phyloP scores from a whole-genome alignment of 495 filamentous ascomycete genomes.

The Penicillium pancosmium region DNA sequence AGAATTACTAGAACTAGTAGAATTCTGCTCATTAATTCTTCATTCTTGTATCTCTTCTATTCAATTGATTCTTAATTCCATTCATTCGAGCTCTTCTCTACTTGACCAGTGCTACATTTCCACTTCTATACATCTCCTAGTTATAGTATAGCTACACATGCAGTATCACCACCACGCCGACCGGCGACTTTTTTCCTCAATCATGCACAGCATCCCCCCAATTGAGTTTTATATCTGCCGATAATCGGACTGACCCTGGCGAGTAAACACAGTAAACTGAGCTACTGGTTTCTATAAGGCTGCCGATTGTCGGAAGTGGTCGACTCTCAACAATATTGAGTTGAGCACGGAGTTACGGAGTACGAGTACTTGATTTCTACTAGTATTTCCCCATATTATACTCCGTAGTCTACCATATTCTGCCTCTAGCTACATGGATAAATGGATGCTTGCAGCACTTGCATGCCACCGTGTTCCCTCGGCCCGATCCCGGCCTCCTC shows the following conservation, averaged over 20 bases:
- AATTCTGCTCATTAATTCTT: not conserved
- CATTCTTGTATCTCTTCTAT: not conserved
- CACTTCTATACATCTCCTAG: not conserved
- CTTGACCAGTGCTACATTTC: too few species aligned
- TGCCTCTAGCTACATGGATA: too few species aligned
- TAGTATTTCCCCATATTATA: too few species aligned
- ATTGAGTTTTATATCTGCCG: not conserved
- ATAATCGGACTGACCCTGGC: not conserved
- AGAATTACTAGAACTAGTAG: not conserved
- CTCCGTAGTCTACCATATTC: too few species aligned
- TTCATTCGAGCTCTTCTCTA: too few species aligned
- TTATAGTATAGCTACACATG: not conserved
- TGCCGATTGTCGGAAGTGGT: not conserved
- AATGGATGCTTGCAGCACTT: not conserved
- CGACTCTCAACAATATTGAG: too few species aligned
- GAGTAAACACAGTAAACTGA: not conserved
- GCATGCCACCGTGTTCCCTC: not conserved
- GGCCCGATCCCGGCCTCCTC: conserved; percentile 3
- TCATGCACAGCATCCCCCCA: not conserved
- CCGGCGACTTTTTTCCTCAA: not conserved
- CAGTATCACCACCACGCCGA: not conserved
- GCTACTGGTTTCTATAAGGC: not conserved
- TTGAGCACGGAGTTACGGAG: too few species aligned
- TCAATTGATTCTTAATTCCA: not conserved
- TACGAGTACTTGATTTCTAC: too few species aligned